Evolutionary conservation across 371 early-diverging fungal species (phyloP).

Genomic region (Nematocida ausubeli): DNA sequence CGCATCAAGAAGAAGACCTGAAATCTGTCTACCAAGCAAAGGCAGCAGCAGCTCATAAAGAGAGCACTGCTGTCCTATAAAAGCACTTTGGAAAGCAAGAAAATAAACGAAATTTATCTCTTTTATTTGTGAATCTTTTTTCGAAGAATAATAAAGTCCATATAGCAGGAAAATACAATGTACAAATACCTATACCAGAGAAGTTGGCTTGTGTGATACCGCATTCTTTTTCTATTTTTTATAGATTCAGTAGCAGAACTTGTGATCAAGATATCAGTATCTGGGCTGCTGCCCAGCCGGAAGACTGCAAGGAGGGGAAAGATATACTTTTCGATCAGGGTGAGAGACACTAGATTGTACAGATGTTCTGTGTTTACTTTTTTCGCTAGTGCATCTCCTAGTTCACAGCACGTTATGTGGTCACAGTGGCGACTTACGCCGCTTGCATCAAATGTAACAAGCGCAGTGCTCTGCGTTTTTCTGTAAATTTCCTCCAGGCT

Average conservation of each 20-base stretch:
- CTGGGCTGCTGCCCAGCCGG: not conserved
- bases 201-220: slow-evolving; percentile 76
- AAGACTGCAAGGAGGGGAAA: not conserved
- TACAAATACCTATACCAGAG: slow-evolving; percentile 90
- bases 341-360: slow-evolving; percentile 70
- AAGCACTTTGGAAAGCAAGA: not conserved
- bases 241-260: slow-evolving; percentile 70
- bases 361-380: slow-evolving; percentile 57
- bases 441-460: slow-evolving; percentile 82
- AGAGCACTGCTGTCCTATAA: not conserved
- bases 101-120: not conserved
- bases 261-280: slow-evolving; percentile 23
- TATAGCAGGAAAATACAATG: slow-evolving; percentile 82
- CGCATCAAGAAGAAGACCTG: not conserved
- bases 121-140: not conserved
- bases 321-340: slow-evolving; percentile 74
- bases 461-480: slow-evolving; percentile 58
- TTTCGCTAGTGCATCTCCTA: slow-evolving; percentile 70
- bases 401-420: slow-evolving; percentile 77
- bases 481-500: slow-evolving; percentile 23
- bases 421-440: slow-evolving; percentile 88
- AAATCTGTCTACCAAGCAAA: not conserved
- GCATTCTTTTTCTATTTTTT: slow-evolving; percentile 74
- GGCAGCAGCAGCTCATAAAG: not conserved
- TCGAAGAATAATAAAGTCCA: slow-evolving; percentile 68